phyloP scores from a whole-genome alignment of 23 red algal species.

The Gracilaria caudata region DNA sequence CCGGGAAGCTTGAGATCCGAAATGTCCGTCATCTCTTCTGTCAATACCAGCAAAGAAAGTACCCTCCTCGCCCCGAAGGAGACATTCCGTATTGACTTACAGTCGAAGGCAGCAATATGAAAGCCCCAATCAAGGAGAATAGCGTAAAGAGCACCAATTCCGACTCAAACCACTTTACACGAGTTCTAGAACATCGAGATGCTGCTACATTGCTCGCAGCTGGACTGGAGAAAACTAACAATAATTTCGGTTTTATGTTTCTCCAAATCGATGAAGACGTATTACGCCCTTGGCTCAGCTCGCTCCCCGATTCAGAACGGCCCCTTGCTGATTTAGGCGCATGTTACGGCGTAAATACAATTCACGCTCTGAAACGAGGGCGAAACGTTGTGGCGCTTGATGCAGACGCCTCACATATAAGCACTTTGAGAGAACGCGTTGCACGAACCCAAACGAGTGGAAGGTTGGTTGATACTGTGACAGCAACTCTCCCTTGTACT shows the following conservation, averaged over 20 bases:
- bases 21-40: no score
- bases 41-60: no score
- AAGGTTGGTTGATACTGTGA: neutral
- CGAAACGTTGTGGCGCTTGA: constrained; percentile 36
- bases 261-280: neutral
- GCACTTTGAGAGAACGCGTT: neutral
- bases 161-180: no score
- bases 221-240: neutral
- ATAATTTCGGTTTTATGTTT: neutral
- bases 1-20: no score
- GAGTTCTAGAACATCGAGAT: no score
- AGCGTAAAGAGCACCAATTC: no score
- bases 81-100: no score
- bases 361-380: neutral
- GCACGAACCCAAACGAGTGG: neutral
- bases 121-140: no score
- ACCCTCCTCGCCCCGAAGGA: no score
- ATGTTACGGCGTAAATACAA: constrained; percentile 24
- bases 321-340: constrained; percentile 29
- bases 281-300: neutral
- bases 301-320: constrained; percentile 9
- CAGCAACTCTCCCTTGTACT: neutral
- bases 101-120: no score
- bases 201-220: no score
- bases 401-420: neutral